These are phyloP conservation scores for Psilocybe cubensis DNA, from an alignment of 768 basidiomycete species.

Conservation along the genomic window DNA sequence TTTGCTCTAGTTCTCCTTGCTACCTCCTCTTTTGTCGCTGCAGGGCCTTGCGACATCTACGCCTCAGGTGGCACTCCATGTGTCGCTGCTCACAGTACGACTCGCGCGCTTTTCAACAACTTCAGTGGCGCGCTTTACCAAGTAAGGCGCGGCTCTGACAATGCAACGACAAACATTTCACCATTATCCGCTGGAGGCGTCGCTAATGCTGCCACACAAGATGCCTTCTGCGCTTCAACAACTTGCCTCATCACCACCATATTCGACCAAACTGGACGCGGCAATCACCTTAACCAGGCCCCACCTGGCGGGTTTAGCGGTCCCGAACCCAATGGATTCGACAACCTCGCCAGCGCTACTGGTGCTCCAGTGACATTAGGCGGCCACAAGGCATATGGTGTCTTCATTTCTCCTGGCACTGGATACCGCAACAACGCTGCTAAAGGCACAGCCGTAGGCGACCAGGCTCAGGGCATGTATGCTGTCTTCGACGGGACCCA, in stretches of 20 bases:
- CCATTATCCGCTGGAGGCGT: constrained; percentile 13
- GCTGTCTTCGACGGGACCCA: constrained; percentile 16
- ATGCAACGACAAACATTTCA: constrained; percentile 10
- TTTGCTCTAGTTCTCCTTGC: constrained; percentile 5
- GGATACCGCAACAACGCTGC: constrained; percentile 16
- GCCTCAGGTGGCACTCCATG: constrained; percentile 16
- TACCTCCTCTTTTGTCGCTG: constrained; percentile 6
- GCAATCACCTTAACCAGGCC: constrained; percentile 14
- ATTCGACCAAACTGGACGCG: constrained; percentile 13
- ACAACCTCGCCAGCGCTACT: constrained; percentile 14
- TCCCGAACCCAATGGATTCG: constrained; percentile 10
- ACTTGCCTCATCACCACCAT: constrained; percentile 15
- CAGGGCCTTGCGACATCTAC: constrained; percentile 16
- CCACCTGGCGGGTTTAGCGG: constrained; percentile 11
- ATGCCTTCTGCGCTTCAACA: constrained; percentile 9
- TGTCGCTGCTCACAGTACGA: constrained; percentile 15
- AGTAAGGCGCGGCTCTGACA: constrained; percentile 12
- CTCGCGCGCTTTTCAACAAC: constrained; percentile 10
- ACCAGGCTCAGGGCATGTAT: constrained; percentile 12
- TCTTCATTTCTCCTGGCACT: constrained; percentile 15
- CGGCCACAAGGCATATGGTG: constrained; percentile 15
- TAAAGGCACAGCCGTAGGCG: constrained; percentile 10
- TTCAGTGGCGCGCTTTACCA: constrained; percentile 15
- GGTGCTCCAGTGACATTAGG: constrained; percentile 15
- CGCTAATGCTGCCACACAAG: constrained; percentile 13